Evolutionary conservation across 2,329 filamentous ascomycete species (phyloP), one percentile per base, ranked within the genome.

Genomic region (Ciborinia camelliae): DNA sequence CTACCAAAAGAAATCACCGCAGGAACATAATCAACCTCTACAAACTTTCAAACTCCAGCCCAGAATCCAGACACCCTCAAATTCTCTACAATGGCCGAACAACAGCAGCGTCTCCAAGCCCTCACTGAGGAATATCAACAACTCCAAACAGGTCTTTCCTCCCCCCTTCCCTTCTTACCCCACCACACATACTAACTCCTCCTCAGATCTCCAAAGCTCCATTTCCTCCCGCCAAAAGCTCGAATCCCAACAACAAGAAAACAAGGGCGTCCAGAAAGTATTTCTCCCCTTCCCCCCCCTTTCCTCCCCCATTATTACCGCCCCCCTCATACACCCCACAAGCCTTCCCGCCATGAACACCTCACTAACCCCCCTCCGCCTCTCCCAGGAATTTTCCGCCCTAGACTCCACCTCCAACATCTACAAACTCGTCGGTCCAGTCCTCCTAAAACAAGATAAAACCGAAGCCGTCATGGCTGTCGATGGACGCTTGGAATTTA

Each of bases 351-450:
- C 23, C 43, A 45, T 23, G 2, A 4, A 26, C 26, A 51, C 14
- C 32, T 10, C 51, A 15, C 60, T 62, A 39, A 62, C 50, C 20
- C 26, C 47, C 14, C 47, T 23, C 9, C 28, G n/a, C n/a, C n/a
- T n/a, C 12, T 35, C 20, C 20, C 69, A 95, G 88, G 94, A 98
- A 77, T 98, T 98, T 76, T 82, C 86, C 48, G 83, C 84, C 62
- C 82, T 98, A 66, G 85, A 88, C 72, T 89, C 93, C 45, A 90
- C 89, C 71, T 90, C 96, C 73, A 91, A 87, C 69, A 96, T 99
- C 77, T 99, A 96, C 85, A 99, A 98, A 79, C 86, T 97, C 50
- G 87, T 97, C 54, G 95, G 95, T 0, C 95, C 95, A 0, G 91
- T 98, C 8, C 80, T 99, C 45, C 78, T 99, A 73, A 97, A 98